phyloP scores from a whole-genome alignment of 208 protist species.

The Acanthamoeba castellanii region DNA sequence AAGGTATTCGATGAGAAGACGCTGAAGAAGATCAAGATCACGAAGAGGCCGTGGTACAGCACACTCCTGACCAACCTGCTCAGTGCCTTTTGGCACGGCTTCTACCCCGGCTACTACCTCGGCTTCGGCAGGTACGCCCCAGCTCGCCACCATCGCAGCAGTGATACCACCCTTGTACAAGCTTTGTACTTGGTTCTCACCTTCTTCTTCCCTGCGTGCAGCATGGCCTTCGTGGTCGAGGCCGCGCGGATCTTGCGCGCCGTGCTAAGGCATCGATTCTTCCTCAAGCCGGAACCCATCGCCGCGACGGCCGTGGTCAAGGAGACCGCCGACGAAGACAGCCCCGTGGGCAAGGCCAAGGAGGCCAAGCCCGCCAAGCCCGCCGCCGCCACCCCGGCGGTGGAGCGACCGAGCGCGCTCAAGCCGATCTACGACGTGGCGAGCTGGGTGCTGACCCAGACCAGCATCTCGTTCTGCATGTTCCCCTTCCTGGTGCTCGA shows the following conservation, averaged over 20 bases:
- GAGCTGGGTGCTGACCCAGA: conserved; percentile 44
- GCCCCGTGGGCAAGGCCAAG: conserved; percentile 40
- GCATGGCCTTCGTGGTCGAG: neutral
- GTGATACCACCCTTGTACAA: neutral
- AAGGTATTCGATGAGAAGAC: conserved; percentile 47
- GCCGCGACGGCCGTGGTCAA: neutral
- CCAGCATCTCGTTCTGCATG: conserved; percentile 46
- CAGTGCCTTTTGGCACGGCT: conserved; percentile 83
- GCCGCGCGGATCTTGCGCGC: neutral
- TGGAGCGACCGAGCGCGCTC: neutral
- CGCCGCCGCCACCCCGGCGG: neutral
- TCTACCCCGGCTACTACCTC: conserved; percentile 83
- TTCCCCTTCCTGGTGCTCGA: conserved; percentile 26
- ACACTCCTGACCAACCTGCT: conserved; percentile 72
- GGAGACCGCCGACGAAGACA: neutral
- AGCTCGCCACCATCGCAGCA: neutral
- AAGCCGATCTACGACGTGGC: conserved; percentile 34
- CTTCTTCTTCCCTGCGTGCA: neutral
- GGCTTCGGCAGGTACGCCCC: conserved; percentile 17
- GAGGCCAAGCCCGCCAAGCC: conserved; percentile 8
- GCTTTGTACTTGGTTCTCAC: neutral
- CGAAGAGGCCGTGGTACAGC: conserved; percentile 72
- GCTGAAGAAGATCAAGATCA: conserved; percentile 54
- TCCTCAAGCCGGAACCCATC: neutral
- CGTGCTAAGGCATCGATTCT: neutral